Evolutionary conservation across 2,329 filamentous ascomycete genomes (phyloP).

Genomic region (Aspergillus sergii): DNA sequence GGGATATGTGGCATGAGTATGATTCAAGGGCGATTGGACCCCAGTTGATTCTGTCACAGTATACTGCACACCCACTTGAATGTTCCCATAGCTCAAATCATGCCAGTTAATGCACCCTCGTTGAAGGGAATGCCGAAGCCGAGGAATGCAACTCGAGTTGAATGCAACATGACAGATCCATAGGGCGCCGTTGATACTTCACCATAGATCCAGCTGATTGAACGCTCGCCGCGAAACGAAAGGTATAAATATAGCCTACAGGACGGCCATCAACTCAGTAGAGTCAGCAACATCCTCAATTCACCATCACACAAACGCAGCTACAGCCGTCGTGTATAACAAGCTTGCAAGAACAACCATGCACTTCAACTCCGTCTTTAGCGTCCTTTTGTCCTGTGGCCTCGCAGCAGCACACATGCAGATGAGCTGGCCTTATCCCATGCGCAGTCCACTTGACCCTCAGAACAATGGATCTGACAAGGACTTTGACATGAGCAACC

Average conservation of each 20-base stretch:
- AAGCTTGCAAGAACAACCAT: background rate
- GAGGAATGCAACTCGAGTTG: conserved; percentile 2
- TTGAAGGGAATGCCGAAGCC: background rate
- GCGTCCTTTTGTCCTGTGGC: background rate
- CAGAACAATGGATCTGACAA: conserved; percentile 47
- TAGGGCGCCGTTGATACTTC: background rate
- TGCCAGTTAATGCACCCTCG: background rate
- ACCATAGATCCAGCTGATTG: background rate
- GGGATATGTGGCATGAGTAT: background rate
- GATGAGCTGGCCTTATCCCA: conserved; percentile 54
- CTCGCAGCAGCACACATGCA: conserved; percentile 49
- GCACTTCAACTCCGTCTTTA: conserved; percentile 4
- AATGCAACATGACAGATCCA: conserved; percentile 7
- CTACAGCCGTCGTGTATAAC: background rate
- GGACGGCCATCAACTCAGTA: background rate
- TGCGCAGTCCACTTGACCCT: conserved; percentile 48
- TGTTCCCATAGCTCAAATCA: background rate
- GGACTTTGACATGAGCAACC: conserved; percentile 70
- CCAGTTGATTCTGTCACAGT: background rate
- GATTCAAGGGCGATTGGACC: background rate
- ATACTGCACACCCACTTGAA: background rate
- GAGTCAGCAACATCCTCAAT: background rate
- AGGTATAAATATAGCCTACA: background rate
- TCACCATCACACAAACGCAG: background rate
- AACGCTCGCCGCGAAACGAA: background rate